Evolutionary conservation across 805 yeast genomes (phyloP), one percentile per base, ranked within the genome.

Genomic region (Maudiozyma saulgeensis): DNA sequence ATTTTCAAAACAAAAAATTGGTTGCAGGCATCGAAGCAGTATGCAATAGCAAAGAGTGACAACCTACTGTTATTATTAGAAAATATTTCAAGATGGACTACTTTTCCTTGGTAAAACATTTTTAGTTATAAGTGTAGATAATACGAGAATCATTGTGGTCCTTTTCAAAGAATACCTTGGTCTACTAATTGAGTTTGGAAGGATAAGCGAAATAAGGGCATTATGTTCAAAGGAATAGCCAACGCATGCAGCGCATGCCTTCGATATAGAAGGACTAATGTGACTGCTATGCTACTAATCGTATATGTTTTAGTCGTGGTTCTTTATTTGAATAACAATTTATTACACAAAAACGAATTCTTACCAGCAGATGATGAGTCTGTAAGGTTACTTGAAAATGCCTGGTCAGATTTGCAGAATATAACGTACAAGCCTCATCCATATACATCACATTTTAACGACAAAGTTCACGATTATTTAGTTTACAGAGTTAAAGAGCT

Each of bases 391-490:
- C 50, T 66, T 15, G 63, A 63, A 15, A 50, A 51, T 15, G 63
- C 85, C 2, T 90, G 96, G 96, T 53, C 66, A 2, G 86, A 83
- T 58, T 70, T 90, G 45, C 95, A 88, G 62, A 62, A 67, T 3
- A 81, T 90, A 11, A 84, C 93, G 0, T 58, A 68, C 32, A 62
- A 73, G 26, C 81, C 80, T 47, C 97, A 90, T 67, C 88, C 96
- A 0, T 90, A 84, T 65, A 79, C 80, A 23, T 82, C 96, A 0
- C 79, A 71, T 50, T 86, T 82, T 13, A 89, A 87, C 66, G 91
- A 84, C 63, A 71, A 70, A 31, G 88, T 89, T 13, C 91, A 84
- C 63, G 82, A 80, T 54, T 85, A 81, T 59, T 63, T 90, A 41
- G 53, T 73, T 25, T 53, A 63, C 5, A 71, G 80, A 53, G 75